Evolutionary conservation across 2,329 filamentous ascomycete genomes (phyloP).

Genomic region (Aureobasidium sp.): DNA sequence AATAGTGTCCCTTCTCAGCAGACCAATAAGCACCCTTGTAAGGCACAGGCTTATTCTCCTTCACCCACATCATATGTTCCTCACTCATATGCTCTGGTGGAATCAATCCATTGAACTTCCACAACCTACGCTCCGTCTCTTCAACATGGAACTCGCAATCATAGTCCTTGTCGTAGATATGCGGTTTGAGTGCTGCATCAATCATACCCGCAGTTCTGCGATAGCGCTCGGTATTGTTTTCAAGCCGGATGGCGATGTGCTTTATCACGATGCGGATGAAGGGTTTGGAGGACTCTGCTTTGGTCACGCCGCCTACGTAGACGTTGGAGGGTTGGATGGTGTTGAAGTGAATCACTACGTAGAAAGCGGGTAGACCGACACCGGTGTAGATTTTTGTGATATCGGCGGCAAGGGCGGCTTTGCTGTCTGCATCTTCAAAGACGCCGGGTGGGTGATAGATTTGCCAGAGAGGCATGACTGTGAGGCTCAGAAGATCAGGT

Average conservation of each 20-base stretch:
- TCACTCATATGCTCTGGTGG: constrained; percentile 32
- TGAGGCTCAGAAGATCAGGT: not conserved
- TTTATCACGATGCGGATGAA: constrained; percentile 33
- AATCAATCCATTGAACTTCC: constrained; percentile 38
- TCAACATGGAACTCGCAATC: constrained; percentile 39
- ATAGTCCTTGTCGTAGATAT: constrained; percentile 34
- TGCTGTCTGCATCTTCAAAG: constrained; percentile 27
- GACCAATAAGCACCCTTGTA: constrained; percentile 20
- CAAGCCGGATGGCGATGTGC: constrained; percentile 27
- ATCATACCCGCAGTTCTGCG: constrained; percentile 22
- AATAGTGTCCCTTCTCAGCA: not conserved
- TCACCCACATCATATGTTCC: constrained; percentile 31
- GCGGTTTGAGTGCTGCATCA: constrained; percentile 33
- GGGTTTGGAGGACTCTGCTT: constrained; percentile 21
- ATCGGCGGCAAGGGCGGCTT: constrained; percentile 28
- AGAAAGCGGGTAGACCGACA: constrained; percentile 36
- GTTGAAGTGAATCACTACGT: constrained; percentile 38
- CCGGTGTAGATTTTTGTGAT: constrained; percentile 37
- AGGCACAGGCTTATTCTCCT: constrained; percentile 20
- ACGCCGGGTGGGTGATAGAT: constrained; percentile 34
- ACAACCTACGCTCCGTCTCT: constrained; percentile 38
- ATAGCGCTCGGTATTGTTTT: constrained; percentile 18
- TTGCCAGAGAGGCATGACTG: constrained; percentile 38
- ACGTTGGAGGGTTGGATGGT: constrained; percentile 22
- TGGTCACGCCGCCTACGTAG: constrained; percentile 28